These are phyloP conservation scores for Marsdenia floribunda DNA, from an alignment of 257 asterid genomes.

Conservation along the genomic window DNA sequence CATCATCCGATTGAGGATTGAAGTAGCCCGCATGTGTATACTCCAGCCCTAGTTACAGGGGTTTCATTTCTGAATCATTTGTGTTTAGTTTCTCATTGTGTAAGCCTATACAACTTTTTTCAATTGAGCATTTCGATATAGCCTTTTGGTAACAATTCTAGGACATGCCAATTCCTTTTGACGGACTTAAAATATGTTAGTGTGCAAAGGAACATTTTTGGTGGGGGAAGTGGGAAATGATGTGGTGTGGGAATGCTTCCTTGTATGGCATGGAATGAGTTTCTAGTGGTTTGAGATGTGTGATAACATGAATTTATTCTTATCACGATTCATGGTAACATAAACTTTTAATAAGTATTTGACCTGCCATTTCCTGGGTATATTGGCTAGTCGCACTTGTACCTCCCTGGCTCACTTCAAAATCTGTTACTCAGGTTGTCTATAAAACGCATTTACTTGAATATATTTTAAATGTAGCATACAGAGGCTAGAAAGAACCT, in stretches of 20 bases:
- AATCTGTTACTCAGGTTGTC: not conserved
- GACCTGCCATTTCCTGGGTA: not conserved
- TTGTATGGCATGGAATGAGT: not conserved
- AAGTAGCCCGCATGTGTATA: not conserved
- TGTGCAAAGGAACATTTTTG: not conserved
- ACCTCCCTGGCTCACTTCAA: not conserved
- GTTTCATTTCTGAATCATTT: not conserved
- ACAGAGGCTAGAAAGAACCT: not conserved
- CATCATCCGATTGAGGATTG: not conserved
- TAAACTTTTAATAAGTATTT: not conserved
- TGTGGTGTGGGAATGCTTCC: not conserved
- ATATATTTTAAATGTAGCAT: not conserved
- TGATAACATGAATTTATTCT: not conserved
- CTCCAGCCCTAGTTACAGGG: not conserved
- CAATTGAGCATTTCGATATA: not conserved
- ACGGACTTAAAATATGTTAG: not conserved
- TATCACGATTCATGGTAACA: not conserved
- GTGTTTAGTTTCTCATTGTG: not conserved
- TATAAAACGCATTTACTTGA: not conserved
- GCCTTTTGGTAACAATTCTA: not conserved
- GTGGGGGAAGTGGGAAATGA: not conserved
- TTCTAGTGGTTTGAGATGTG: not conserved
- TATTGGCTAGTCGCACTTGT: not conserved
- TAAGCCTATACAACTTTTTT: too few species aligned
- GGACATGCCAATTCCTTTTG: not conserved